Evolutionary conservation across 805 yeast species (phyloP), one percentile per base, ranked within the genome.

Genomic region (Metschnikowia hibisci): DNA sequence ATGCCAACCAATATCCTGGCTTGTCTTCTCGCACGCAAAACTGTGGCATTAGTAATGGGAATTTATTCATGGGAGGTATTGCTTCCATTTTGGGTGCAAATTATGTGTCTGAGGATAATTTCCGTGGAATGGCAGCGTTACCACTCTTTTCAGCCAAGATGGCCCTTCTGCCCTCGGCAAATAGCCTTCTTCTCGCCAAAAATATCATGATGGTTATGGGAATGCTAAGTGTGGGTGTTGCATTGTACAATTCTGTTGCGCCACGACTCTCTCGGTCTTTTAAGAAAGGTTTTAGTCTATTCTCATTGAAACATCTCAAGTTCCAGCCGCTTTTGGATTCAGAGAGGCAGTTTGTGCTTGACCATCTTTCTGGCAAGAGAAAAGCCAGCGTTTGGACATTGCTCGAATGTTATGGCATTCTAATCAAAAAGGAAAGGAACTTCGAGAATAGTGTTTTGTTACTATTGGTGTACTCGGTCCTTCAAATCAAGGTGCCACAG

Each of bases 51-150:
- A 16, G 20, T 20, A 36, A 41, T 22, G 27, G 46, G 47, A 81
- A 79, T 57, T 54, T 77, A 22, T 57, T 82, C 34, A 55, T 82
- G 47, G 87, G 87, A 12, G 83, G 86, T 15, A 67, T 81, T 68
- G 82, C 84, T 18, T 70, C 81, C 41, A 71, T 82, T 54, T 71
- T 80, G 64, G 87, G 87, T 22, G 73, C 83, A 3, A 76, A 84
- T 1, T 65, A 80, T 37, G 67, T 76, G 42, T 78, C 77, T 41
- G 83, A 79, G 35, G 59, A 63, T 44, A 75, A 67, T 45, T 65
- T 66, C 53, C 69, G 70, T 52, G 74, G 79, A 3, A 59, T 78
- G 48, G 65, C 74, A 43, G 69, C 80, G 0, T 49, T 76, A 34
- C 82, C 82, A 9, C 42, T 62, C 30, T 32, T 53, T 13, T 54